Conservation (phyloP, 2,329 filamentous ascomycete species). For the Paraphoma chrysanthemicola region DNA sequence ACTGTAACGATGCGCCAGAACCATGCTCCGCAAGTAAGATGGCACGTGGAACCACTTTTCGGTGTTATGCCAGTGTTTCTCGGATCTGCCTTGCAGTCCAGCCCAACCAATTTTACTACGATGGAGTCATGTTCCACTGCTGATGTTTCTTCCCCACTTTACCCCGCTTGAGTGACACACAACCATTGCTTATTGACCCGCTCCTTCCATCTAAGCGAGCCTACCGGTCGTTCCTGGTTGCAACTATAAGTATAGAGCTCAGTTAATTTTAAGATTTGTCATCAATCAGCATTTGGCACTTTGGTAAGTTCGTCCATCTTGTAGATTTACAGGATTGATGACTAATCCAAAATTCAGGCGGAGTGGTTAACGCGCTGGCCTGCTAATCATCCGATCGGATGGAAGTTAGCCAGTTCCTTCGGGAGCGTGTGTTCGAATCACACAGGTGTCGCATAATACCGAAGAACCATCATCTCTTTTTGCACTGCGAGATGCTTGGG, state of each 20-base stretch:
- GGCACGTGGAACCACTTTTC: no score
- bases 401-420: slow-evolving; percentile 37
- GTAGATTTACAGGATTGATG: not conserved
- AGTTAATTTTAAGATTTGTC: not conserved
- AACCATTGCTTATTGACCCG: not conserved
- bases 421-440: slow-evolving; percentile 41
- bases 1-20: no score
- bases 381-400: not conserved
- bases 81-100: no score
- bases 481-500: not conserved
- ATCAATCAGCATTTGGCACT: not conserved
- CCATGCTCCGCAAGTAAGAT: no score
- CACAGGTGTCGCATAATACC: slow-evolving; percentile 29
- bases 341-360: not conserved
- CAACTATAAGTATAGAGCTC: not conserved
- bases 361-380: not conserved
- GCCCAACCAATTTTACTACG: no score
- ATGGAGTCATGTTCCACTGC: not conserved
- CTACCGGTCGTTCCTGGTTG: not conserved
- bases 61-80: no score
- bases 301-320: not conserved
- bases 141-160: not conserved
- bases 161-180: slow-evolving; percentile 2
- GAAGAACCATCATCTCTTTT: not conserved
- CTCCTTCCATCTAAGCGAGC: not conserved